Percentiles rank a stretch among this genome's conserved stretches.
Evolutionary conservation across 2,329 filamentous ascomycete species (phyloP).

Genomic region (Botrytis squamosa): DNA sequence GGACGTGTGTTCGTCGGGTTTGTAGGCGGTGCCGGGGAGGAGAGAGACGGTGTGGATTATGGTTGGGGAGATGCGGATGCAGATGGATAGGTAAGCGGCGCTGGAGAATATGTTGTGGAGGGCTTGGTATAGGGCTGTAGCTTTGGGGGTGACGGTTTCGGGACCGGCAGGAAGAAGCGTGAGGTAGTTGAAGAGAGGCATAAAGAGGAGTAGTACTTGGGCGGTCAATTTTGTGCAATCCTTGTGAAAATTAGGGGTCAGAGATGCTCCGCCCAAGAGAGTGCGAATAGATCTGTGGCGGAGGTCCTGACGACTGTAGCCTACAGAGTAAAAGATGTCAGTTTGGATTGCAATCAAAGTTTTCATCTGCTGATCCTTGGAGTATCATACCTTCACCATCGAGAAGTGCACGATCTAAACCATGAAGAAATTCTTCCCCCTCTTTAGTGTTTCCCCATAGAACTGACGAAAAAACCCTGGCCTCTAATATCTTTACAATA

Average conservation of each 20-base stretch:
- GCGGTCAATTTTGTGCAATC: constrained; percentile 52
- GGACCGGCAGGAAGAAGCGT: constrained; percentile 21
- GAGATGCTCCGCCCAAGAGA: constrained; percentile 25
- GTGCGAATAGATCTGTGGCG: constrained; percentile 28
- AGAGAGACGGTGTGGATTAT: constrained; percentile 31
- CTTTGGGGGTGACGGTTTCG: constrained; percentile 15
- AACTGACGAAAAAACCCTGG: constrained; percentile 31
- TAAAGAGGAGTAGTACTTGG: constrained; percentile 45
- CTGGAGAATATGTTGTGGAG: constrained; percentile 35
- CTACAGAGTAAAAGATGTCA: constrained; percentile 24
- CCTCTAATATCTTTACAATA: constrained; percentile 29
- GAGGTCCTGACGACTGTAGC: constrained; percentile 29
- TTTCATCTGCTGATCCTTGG: not conserved
- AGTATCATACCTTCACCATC: constrained; percentile 28
- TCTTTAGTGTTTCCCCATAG: constrained; percentile 32
- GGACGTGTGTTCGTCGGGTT: constrained; percentile 25
- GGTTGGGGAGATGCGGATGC: constrained; percentile 30
- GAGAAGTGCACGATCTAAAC: constrained; percentile 31
- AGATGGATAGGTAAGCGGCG: constrained; percentile 33
- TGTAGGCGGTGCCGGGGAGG: constrained; percentile 26
- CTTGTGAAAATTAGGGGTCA: constrained; percentile 40
- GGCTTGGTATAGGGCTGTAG: constrained; percentile 27
- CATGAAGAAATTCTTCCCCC: constrained; percentile 28
- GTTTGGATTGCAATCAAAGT: not conserved
- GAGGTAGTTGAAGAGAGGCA: constrained; percentile 31